These are phyloP conservation scores for Amanita rubescens DNA, from an alignment of 768 basidiomycete genomes.

Conservation along the genomic window DNA sequence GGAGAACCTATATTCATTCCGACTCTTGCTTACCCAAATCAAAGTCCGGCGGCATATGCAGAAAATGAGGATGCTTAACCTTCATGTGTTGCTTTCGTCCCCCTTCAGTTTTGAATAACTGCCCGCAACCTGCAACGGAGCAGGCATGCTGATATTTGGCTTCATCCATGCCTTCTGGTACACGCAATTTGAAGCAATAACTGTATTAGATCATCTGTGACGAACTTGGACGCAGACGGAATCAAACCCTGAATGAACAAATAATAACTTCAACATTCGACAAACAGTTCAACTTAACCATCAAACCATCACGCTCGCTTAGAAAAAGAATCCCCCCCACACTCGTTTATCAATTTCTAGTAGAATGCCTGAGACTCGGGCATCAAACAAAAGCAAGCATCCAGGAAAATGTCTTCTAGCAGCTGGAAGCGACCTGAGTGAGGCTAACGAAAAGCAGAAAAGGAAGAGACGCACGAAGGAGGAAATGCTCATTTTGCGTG, in stretches of 20 bases:
- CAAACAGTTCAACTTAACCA: background rate
- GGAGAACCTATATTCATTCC: background rate
- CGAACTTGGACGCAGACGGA: too few relatives aligned
- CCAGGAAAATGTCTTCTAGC: background rate
- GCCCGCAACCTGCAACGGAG: too few relatives aligned
- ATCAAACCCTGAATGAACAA: background rate
- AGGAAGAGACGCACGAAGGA: slow-evolving; percentile 1
- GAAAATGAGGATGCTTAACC: background rate
- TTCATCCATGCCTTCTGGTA: too few relatives aligned
- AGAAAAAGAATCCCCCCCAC: background rate
- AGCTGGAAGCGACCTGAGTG: background rate
- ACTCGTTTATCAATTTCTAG: background rate
- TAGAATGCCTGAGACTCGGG: background rate
- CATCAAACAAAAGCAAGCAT: background rate
- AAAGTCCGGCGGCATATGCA: background rate
- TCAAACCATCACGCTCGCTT: background rate
- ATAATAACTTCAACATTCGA: background rate
- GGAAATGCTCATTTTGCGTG: background rate
- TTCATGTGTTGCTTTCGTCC: background rate
- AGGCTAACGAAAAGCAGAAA: background rate
- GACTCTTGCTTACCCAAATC: background rate
- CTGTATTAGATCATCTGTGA: too few relatives aligned
- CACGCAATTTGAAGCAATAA: too few relatives aligned
- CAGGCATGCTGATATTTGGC: too few relatives aligned
- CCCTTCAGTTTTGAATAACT: too few relatives aligned